phyloP scores from a whole-genome alignment of 495 filamentous ascomycete genomes.

The Cairneyella variabilis region DNA sequence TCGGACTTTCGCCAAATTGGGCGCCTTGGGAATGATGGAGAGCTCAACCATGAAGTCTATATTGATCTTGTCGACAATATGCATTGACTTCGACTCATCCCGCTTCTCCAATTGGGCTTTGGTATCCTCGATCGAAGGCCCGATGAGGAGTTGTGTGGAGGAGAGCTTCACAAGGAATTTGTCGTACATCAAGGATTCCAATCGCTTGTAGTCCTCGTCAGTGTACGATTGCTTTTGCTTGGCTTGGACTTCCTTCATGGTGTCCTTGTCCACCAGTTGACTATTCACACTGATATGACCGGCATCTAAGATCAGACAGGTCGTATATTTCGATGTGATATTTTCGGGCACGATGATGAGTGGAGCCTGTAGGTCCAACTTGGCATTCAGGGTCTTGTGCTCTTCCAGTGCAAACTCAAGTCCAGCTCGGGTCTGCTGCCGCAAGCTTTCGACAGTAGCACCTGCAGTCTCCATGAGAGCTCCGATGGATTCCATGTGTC shows the following conservation, averaged over 20 bases:
- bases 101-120: slow-evolving; percentile 74
- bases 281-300: slow-evolving; percentile 93
- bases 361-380: slow-evolving; percentile 91
- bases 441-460: slow-evolving; percentile 87
- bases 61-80: slow-evolving; percentile 94
- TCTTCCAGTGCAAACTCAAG: slow-evolving; percentile 94
- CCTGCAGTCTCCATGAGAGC: slow-evolving; percentile 92
- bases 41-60: slow-evolving; percentile 90
- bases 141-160: slow-evolving; percentile 91
- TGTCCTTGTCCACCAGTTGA: slow-evolving; percentile 85
- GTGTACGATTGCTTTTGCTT: slow-evolving; percentile 88
- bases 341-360: slow-evolving; percentile 94
- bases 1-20: slow-evolving; percentile 87
- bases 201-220: slow-evolving; percentile 78
- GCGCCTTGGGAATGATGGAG: slow-evolving; percentile 90
- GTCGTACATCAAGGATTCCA: slow-evolving; percentile 93
- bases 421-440: slow-evolving; percentile 92
- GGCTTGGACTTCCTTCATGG: slow-evolving; percentile 80
- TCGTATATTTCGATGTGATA: slow-evolving; percentile 71
- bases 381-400: slow-evolving; percentile 95
- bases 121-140: slow-evolving; percentile 87
- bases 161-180: slow-evolving; percentile 88
- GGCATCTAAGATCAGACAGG: slow-evolving; percentile 91
- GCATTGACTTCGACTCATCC: slow-evolving; percentile 68
- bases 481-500: slow-evolving; percentile 96